These are phyloP conservation scores for Colletotrichum nymphaeae DNA, from an alignment of 2,329 filamentous ascomycete species.

Conservation along the genomic window DNA sequence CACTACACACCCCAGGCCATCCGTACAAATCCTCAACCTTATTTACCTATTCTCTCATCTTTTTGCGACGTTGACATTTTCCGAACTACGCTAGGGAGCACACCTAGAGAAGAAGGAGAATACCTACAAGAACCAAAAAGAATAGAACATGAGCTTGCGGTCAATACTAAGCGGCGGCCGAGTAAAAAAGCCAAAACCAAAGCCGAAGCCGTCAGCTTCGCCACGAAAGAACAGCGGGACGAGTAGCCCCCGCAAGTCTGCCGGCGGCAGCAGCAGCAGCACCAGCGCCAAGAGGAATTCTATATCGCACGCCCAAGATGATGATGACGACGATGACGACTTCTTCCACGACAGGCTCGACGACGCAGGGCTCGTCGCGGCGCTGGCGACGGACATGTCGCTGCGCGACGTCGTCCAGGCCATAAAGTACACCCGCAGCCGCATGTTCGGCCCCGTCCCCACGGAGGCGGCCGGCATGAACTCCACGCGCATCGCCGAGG, in stretches of 20 bases:
- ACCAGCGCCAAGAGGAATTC: constrained; percentile 31
- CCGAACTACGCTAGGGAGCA: constrained; percentile 9
- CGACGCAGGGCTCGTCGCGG: constrained; percentile 67
- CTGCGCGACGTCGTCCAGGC: constrained; percentile 74
- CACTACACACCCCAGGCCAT: not conserved
- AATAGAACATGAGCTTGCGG: constrained; percentile 42
- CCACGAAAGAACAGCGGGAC: constrained; percentile 40
- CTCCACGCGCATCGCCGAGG: constrained; percentile 70
- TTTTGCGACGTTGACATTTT: not conserved
- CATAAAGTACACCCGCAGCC: constrained; percentile 68
- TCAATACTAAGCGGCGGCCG: constrained; percentile 52
- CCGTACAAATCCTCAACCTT: not conserved
- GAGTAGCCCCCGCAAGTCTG: not conserved
- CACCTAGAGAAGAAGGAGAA: not conserved
- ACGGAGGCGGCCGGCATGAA: constrained; percentile 69
- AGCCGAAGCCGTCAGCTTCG: constrained; percentile 37
- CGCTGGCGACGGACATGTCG: constrained; percentile 65
- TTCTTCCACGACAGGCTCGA: constrained; percentile 63
- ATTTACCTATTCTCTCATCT: not conserved
- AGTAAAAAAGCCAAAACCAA: constrained; percentile 44
- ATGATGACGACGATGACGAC: constrained; percentile 35
- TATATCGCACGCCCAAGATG: not conserved
- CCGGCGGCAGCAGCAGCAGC: not conserved
- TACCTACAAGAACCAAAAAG: constrained; percentile 28
- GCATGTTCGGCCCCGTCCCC: constrained; percentile 75